Percentiles rank a stretch among this genome's conserved stretches.
phyloP scores from a whole-genome alignment of 1,284 basidiomycete species.

The Rhodotorula sp. region DNA sequence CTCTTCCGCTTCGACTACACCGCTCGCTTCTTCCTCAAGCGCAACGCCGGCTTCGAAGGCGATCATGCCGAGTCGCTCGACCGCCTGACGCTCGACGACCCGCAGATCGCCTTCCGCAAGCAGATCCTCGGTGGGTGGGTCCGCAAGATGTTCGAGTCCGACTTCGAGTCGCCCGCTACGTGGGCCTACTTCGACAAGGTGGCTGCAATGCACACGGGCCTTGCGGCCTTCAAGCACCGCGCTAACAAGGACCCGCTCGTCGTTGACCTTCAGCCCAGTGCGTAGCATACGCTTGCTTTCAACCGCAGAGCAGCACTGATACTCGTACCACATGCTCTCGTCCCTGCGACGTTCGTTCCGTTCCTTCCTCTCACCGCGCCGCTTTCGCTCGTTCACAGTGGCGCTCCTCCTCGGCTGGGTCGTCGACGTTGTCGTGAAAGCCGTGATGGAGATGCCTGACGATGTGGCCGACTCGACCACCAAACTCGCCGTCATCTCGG shows the following conservation, averaged over 20 bases:
- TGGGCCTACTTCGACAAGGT: slow-evolving; percentile 19
- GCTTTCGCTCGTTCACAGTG: not conserved
- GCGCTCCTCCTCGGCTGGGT: slow-evolving; percentile 30
- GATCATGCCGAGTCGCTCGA: slow-evolving; percentile 8
- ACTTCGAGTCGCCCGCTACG: slow-evolving; percentile 28
- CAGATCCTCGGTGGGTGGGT: slow-evolving; percentile 30
- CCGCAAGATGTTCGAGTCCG: slow-evolving; percentile 36
- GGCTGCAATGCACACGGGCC: slow-evolving; percentile 37
- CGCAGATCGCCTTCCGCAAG: slow-evolving; percentile 35
- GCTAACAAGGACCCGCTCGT: slow-evolving; percentile 32
- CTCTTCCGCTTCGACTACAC: slow-evolving; percentile 30
- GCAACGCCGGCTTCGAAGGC: slow-evolving; percentile 30
- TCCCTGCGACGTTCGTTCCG: too few relatives aligned
- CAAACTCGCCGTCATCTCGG: slow-evolving; percentile 15
- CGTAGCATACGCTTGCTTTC: not conserved
- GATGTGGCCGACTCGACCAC: not conserved
- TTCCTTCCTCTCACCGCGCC: not conserved
- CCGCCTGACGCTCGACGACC: slow-evolving; percentile 23
- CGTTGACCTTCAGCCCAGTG: slow-evolving; percentile 32
- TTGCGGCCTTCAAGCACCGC: slow-evolving; percentile 38
- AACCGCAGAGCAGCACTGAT: not conserved
- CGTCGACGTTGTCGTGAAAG: slow-evolving; percentile 28
- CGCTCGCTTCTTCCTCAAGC: slow-evolving; percentile 24
- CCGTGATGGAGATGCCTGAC: slow-evolving; percentile 17
- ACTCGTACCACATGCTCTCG: not conserved